phyloP scores from a whole-genome alignment of 768 basidiomycete genomes.

The Gelatoporia subvermispora region DNA sequence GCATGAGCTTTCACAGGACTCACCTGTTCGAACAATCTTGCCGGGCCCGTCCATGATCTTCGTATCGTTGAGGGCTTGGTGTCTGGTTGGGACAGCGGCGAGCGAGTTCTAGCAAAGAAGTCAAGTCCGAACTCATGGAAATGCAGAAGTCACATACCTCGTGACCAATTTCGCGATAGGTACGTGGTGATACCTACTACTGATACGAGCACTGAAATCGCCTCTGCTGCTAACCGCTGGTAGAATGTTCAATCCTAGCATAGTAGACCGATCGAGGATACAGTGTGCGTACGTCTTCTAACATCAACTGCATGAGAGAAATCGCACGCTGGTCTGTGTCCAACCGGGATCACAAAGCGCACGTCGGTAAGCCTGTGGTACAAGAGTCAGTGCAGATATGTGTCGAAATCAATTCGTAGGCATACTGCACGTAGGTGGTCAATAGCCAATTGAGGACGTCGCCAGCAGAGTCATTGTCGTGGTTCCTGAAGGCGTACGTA shows the following conservation, averaged over 20 bases:
- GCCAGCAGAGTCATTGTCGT: constrained; percentile 33
- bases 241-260: not conserved
- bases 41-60: constrained; percentile 58
- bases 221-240: constrained; percentile 43
- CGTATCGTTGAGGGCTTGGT: constrained; percentile 42
- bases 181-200: constrained; percentile 58
- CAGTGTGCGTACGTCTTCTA: constrained; percentile 51
- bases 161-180: constrained; percentile 66
- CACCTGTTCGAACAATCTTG: constrained; percentile 58
- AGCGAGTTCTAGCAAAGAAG: constrained; percentile 52
- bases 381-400: too few species aligned
- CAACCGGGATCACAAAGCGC: constrained; percentile 72
- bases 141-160: constrained; percentile 38
- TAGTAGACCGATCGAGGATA: too few species aligned
- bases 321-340: constrained; percentile 81
- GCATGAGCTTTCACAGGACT: constrained; percentile 10
- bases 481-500: constrained; percentile 59
- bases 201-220: constrained; percentile 70
- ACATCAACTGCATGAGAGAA: constrained; percentile 72
- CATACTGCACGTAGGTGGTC: constrained; percentile 94
- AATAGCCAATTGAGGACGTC: constrained; percentile 81
- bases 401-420: constrained; percentile 5
- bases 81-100: constrained; percentile 61
- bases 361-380: constrained; percentile 78
- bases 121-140: not conserved